Percentiles rank a stretch among this genome's conserved stretches.
These are phyloP conservation scores for Calonectria montana DNA, from an alignment of 2,329 filamentous ascomycete species.

Conservation along the genomic window DNA sequence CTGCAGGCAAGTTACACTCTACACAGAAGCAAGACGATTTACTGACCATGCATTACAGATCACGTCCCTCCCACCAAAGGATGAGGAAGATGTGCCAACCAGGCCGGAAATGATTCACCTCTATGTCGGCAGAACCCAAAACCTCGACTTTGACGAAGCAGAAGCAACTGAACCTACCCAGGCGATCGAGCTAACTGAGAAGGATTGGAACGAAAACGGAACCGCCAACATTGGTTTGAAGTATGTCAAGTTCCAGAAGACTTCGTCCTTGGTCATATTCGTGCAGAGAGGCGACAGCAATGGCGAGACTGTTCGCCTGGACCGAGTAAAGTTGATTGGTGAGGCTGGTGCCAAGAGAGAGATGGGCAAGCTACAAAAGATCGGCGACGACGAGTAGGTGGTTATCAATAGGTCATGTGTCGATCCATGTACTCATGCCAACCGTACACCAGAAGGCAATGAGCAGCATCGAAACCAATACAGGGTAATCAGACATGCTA, in stretches of 20 bases:
- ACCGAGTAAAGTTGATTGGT: constrained; percentile 83
- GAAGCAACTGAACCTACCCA: constrained; percentile 88
- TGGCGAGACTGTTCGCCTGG: constrained; percentile 86
- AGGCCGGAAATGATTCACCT: constrained; percentile 86
- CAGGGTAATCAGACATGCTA: constrained; percentile 26
- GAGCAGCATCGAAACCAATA: constrained; percentile 8
- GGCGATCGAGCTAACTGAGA: constrained; percentile 76
- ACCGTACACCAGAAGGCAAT: constrained; percentile 5
- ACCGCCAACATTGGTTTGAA: constrained; percentile 80
- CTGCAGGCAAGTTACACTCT: constrained; percentile 64
- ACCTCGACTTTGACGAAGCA: constrained; percentile 94
- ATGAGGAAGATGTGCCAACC: constrained; percentile 81
- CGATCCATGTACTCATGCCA: background rate
- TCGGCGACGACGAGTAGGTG: constrained; percentile 76
- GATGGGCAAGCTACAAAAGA: constrained; percentile 95
- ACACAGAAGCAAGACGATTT: background rate
- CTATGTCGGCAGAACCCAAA: constrained; percentile 89
- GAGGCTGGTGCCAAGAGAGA: constrained; percentile 92
- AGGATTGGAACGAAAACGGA: constrained; percentile 85
- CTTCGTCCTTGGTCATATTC: constrained; percentile 87
- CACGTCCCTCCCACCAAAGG: constrained; percentile 79
- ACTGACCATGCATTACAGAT: constrained; percentile 67
- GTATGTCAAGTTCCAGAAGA: constrained; percentile 98
- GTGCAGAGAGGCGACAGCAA: constrained; percentile 87
- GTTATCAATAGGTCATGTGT: constrained; percentile 2